Conservation (phyloP, 441 rosid species). For the Jatropha podagrica region DNA sequence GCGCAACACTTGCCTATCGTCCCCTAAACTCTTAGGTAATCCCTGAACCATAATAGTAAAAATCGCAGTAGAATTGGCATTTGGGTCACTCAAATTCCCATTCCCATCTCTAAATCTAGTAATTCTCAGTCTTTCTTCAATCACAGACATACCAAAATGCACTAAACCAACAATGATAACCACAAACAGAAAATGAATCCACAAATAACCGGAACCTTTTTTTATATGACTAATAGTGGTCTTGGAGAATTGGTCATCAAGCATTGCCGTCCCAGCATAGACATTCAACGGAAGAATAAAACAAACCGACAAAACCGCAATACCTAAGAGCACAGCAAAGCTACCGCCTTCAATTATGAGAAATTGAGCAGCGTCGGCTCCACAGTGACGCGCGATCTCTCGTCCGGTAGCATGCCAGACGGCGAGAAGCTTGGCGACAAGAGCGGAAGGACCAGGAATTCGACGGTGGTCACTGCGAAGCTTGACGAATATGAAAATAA, state of each 20-base stretch:
- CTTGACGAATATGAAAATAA: conserved; percentile 86
- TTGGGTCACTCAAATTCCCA: conserved; percentile 74
- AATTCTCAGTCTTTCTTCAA: conserved; percentile 64
- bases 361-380: conserved; percentile 94
- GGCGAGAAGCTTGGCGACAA: conserved; percentile 76
- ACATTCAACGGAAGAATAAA: conserved; percentile 75
- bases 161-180: conserved; percentile 54
- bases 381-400: conserved; percentile 89
- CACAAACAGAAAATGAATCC: conserved; percentile 83
- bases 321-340: conserved; percentile 52
- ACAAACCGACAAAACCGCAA: conserved; percentile 54
- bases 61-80: conserved; percentile 66
- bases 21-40: conserved; percentile 75
- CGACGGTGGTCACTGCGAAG: conserved; percentile 93
- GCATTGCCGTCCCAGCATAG: conserved; percentile 61
- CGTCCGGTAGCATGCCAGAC: conserved; percentile 88
- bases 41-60: conserved; percentile 91
- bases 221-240: conserved; percentile 75
- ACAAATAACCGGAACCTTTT: conserved; percentile 76
- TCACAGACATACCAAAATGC: conserved; percentile 68
- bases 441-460: conserved; percentile 78
- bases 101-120: conserved; percentile 95
- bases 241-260: conserved; percentile 77
- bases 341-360: conserved; percentile 91
- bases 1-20: conserved; percentile 58